phyloP scores from a whole-genome alignment of 805 yeast species.

The Priceomyces haplophilus region DNA sequence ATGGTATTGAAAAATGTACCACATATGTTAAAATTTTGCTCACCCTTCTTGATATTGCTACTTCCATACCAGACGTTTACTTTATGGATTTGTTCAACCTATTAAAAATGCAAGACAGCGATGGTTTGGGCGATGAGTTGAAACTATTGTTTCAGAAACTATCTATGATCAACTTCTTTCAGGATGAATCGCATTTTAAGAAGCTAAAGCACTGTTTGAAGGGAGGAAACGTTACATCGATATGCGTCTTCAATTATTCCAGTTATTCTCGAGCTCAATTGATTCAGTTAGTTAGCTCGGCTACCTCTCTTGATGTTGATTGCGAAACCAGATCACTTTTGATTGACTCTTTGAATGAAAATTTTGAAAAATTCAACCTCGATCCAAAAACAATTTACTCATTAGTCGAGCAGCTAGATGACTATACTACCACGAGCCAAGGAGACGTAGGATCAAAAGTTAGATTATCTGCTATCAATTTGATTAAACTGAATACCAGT shows the following conservation, averaged over 20 bases:
- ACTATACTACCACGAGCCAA: slow-evolving; percentile 72
- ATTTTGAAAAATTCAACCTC: slow-evolving; percentile 6
- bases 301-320: slow-evolving; percentile 25
- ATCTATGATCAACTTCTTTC: slow-evolving; percentile 1
- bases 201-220: slow-evolving; percentile 38
- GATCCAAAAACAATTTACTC: slow-evolving; percentile 8
- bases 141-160: slow-evolving; percentile 14
- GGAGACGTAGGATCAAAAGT: slow-evolving; percentile 92
- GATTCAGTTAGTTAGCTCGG: slow-evolving; percentile 21
- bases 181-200: slow-evolving; percentile 12
- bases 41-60: background rate
- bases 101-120: slow-evolving; percentile 7
- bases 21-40: slow-evolving; percentile 22
- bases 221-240: slow-evolving; percentile 39
- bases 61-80: background rate
- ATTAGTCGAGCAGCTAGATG: slow-evolving; percentile 51
- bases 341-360: slow-evolving; percentile 20
- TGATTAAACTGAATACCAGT: slow-evolving; percentile 31
- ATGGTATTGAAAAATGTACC: slow-evolving; percentile 34
- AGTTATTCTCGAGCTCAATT: slow-evolving; percentile 8
- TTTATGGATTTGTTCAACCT: slow-evolving; percentile 13
- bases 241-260: slow-evolving; percentile 28
- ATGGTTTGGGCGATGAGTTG: slow-evolving; percentile 10
- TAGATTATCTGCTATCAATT: slow-evolving; percentile 47
- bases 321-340: slow-evolving; percentile 27